These are phyloP conservation scores for Rhynchosporium secalis DNA, from an alignment of 2,329 filamentous ascomycete genomes.

Conservation along the genomic window DNA sequence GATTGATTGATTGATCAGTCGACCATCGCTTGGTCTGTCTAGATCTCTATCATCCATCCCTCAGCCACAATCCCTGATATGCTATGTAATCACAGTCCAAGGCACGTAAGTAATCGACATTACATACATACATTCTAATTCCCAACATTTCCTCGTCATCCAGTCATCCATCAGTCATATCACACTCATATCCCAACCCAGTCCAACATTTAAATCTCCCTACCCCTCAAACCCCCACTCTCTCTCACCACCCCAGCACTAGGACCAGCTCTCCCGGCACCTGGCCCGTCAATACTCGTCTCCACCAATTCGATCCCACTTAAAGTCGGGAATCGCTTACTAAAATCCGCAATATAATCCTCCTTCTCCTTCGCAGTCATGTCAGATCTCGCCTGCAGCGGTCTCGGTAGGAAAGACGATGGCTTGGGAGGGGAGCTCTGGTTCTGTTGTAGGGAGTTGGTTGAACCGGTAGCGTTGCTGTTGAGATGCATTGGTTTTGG, in stretches of 20 bases:
- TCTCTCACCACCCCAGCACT: slow-evolving; percentile 4
- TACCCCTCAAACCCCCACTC: slow-evolving; percentile 14
- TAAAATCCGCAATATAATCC: slow-evolving; percentile 71
- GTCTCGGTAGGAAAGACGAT: slow-evolving; percentile 39
- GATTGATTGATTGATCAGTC: too few relatives aligned
- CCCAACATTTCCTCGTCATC: too few relatives aligned
- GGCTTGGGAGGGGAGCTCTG: slow-evolving; percentile 46
- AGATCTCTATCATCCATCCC: too few relatives aligned
- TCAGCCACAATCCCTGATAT: too few relatives aligned
- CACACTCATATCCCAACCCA: neutral
- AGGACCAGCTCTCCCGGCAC: neutral
- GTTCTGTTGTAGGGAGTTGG: slow-evolving; percentile 35
- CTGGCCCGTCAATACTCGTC: slow-evolving; percentile 31
- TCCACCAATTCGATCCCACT: slow-evolving; percentile 69
- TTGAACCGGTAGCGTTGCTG: slow-evolving; percentile 47
- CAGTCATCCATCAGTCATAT: neutral
- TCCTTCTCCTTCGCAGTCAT: slow-evolving; percentile 60
- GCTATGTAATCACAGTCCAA: too few relatives aligned
- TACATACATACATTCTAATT: too few relatives aligned
- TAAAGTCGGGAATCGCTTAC: slow-evolving; percentile 82
- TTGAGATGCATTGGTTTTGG: slow-evolving; percentile 64
- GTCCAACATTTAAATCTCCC: slow-evolving; percentile 9
- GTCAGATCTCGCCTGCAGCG: slow-evolving; percentile 48
- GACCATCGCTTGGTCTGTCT: too few relatives aligned
- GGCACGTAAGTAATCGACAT: too few relatives aligned